Percentiles rank a stretch among this genome's conserved stretches.
Evolutionary conservation across 2,329 filamentous ascomycete species (phyloP).

Genomic region (Keithomyces neogunnii): DNA sequence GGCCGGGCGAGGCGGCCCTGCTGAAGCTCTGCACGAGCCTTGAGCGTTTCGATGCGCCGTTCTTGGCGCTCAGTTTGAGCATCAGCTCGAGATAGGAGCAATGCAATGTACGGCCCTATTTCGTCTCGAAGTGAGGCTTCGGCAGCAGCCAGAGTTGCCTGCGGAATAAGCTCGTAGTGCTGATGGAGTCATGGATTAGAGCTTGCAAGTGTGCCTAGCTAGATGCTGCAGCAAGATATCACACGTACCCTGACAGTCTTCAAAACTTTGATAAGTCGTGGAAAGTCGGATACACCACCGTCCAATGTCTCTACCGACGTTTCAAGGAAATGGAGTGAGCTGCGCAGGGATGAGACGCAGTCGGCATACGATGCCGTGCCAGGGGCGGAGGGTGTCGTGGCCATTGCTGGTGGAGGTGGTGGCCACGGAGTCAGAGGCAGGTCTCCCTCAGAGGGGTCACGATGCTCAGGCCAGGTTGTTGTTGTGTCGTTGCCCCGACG

Average conservation of each 20-base stretch:
- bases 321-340: slow-evolving; percentile 52
- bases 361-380: slow-evolving; percentile 37
- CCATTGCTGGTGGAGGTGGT: slow-evolving; percentile 1
- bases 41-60: slow-evolving; percentile 73
- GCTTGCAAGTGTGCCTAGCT: slow-evolving; percentile 1
- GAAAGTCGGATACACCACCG: slow-evolving; percentile 49
- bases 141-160: slow-evolving; percentile 71
- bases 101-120: slow-evolving; percentile 77
- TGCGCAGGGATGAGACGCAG: slow-evolving; percentile 51
- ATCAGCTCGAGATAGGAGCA: slow-evolving; percentile 73
- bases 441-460: neutral
- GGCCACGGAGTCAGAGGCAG: neutral
- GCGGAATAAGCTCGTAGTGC: slow-evolving; percentile 90
- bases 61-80: slow-evolving; percentile 76
- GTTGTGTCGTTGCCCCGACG: neutral
- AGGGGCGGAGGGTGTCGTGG: slow-evolving; percentile 15
- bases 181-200: slow-evolving; percentile 24
- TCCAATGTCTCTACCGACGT: slow-evolving; percentile 51
- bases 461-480: neutral
- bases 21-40: slow-evolving; percentile 75
- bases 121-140: slow-evolving; percentile 80
- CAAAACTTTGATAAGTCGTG: slow-evolving; percentile 44
- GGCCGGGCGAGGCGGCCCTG: slow-evolving; percentile 51
- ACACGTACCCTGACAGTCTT: slow-evolving; percentile 47
- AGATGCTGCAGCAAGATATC: neutral